phyloP scores from a whole-genome alignment of 192 early-diverging fungal genomes.

The Backusella westeae region DNA sequence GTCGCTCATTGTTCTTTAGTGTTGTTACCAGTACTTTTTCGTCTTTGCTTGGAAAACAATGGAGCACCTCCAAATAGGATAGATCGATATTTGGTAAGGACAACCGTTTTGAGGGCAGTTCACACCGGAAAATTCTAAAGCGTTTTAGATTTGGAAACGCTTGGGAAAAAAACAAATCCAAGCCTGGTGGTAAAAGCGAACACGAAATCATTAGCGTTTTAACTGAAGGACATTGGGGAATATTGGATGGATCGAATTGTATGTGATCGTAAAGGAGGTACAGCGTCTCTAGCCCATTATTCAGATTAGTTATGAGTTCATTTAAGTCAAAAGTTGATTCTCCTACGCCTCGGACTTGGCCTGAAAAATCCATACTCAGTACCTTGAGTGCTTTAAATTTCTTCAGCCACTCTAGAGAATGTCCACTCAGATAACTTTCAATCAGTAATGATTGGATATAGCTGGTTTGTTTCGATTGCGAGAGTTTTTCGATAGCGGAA shows the following conservation, averaged over 20 bases:
- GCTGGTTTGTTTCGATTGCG: not conserved
- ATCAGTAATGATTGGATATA: not conserved
- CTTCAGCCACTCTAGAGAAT: not conserved
- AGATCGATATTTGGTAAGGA: not conserved
- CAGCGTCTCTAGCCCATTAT: not conserved
- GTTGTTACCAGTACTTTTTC: not conserved
- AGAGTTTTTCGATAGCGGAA: not conserved
- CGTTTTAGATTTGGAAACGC: not conserved
- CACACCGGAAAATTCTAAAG: not conserved
- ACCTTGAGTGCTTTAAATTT: not conserved
- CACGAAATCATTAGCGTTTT: not conserved
- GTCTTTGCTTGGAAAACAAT: not conserved
- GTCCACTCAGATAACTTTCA: not conserved
- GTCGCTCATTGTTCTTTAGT: not conserved
- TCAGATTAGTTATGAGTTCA: not conserved
- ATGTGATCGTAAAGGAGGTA: not conserved
- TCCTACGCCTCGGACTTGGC: not conserved
- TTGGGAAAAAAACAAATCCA: not conserved
- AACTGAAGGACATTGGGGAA: not conserved
- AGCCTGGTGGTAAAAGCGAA: not conserved
- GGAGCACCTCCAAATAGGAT: not conserved
- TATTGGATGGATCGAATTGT: not conserved
- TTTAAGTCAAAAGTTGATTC: not conserved
- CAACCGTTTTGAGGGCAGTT: not conserved
- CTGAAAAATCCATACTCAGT: not conserved